Conservation (phyloP, 2,329 filamentous ascomycete species). For the Hypoxylon sp. region DNA sequence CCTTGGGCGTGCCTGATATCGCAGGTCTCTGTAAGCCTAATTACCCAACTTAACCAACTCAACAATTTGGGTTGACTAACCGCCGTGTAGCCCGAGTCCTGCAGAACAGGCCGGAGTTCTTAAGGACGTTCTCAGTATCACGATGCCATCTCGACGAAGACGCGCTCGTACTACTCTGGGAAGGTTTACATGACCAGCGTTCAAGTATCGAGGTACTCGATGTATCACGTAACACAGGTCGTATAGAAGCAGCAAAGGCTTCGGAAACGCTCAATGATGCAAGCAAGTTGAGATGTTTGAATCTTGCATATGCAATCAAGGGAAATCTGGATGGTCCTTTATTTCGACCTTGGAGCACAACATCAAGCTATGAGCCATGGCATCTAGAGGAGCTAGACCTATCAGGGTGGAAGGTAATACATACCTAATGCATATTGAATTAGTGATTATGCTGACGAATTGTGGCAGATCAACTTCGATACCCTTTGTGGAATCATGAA, state of each 20-base stretch:
- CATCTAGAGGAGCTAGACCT: conserved; percentile 69
- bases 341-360: conserved; percentile 62
- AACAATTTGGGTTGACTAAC: conserved; percentile 19
- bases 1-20: conserved; percentile 63
- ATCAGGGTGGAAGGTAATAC: conserved; percentile 66
- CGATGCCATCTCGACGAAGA: conserved; percentile 67
- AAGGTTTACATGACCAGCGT: conserved; percentile 62
- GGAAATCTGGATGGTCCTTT: conserved; percentile 62
- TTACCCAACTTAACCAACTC: neutral
- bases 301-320: conserved; percentile 67
- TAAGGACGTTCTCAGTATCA: conserved; percentile 67
- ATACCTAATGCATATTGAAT: neutral
- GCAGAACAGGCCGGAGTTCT: conserved; percentile 55
- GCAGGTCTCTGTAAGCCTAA: conserved; percentile 63
- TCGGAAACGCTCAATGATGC: conserved; percentile 62
- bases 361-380: conserved; percentile 55
- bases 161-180: conserved; percentile 65
- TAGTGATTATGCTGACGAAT: conserved; percentile 25
- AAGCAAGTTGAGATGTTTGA: conserved; percentile 63
- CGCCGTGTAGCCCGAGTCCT: conserved; percentile 47
- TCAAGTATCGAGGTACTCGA: conserved; percentile 65
- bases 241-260: conserved; percentile 64
- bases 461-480: conserved; percentile 63
- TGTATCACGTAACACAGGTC: conserved; percentile 68
- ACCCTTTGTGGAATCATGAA: conserved; percentile 64